Evolutionary conservation across 2,329 filamentous ascomycete species (phyloP).

Genomic region (Neopestalotiopsis sp.): DNA sequence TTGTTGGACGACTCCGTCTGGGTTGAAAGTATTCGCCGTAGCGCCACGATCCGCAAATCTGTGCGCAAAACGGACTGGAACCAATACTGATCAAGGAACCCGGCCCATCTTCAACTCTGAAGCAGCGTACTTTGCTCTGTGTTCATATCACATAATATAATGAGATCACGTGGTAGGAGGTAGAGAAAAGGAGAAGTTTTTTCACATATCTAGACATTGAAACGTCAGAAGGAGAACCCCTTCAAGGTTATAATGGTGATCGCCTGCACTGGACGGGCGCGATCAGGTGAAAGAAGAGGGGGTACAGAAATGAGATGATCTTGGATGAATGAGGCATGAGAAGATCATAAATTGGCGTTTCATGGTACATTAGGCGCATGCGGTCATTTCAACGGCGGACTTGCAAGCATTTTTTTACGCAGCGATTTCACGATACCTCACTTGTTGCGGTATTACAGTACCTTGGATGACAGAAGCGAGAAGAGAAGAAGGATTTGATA

Average conservation of each 20-base stretch:
- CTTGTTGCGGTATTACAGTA: neutral
- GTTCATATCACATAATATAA: neutral
- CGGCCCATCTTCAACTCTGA: neutral
- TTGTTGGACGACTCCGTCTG: constrained; percentile 89
- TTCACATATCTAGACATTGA: neutral
- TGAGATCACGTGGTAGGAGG: constrained; percentile 7
- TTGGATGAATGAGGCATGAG: constrained; percentile 8
- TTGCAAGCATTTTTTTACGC: constrained; percentile 1
- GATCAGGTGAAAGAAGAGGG: neutral
- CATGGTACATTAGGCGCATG: neutral
- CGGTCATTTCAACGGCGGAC: constrained; percentile 1
- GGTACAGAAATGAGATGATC: neutral
- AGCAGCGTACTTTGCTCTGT: neutral
- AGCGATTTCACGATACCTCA: constrained; percentile 10
- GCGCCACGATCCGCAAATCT: constrained; percentile 70
- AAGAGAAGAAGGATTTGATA: constrained; percentile 3
- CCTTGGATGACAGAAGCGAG: constrained; percentile 11
- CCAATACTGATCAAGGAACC: constrained; percentile 18
- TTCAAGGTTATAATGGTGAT: neutral
- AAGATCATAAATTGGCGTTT: constrained; percentile 1
- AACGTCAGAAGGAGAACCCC: neutral
- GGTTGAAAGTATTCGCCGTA: constrained; percentile 90
- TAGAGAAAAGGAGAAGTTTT: neutral
- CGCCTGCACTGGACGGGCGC: neutral
- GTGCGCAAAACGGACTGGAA: constrained; percentile 39